phyloP scores from a whole-genome alignment of 495 filamentous ascomycete species.

The Thozetella sp. region DNA sequence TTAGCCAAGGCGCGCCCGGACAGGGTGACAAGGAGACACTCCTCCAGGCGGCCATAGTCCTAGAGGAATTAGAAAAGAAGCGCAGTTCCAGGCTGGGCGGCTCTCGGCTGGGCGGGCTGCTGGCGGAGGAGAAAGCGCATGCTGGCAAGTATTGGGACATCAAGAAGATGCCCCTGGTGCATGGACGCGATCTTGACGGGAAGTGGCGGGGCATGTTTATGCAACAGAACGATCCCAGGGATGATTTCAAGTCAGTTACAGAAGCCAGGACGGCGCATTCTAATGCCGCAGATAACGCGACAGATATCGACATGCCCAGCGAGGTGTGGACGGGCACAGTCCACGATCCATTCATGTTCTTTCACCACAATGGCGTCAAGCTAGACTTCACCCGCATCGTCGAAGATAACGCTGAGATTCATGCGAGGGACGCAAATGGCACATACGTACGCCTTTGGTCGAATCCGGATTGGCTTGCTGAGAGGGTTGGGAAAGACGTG shows the following conservation, averaged over 20 bases:
- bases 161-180: slow-evolving; percentile 11
- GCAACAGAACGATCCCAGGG: slow-evolving; percentile 21
- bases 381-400: slow-evolving; percentile 42
- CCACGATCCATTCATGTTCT: slow-evolving; percentile 45
- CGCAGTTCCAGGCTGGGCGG: too few relatives aligned
- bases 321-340: not conserved
- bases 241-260: slow-evolving; percentile 21
- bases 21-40: slow-evolving; percentile 72
- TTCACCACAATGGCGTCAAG: slow-evolving; percentile 58
- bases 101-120: slow-evolving; percentile 16
- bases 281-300: slow-evolving; percentile 11
- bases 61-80: too few relatives aligned
- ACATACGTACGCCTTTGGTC: slow-evolving; percentile 22
- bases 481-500: slow-evolving; percentile 41
- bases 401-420: slow-evolving; percentile 2
- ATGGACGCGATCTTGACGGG: slow-evolving; percentile 11
- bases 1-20: slow-evolving; percentile 57
- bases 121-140: too few relatives aligned
- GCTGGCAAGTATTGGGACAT: slow-evolving; percentile 61
- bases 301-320: not conserved
- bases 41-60: slow-evolving; percentile 51
- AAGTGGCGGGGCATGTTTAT: slow-evolving; percentile 19
- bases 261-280: not conserved
- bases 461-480: slow-evolving; percentile 31
- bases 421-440: slow-evolving; percentile 12